Conservation (phyloP, 148 eudicot species). For the Fallopia convolvulus region DNA sequence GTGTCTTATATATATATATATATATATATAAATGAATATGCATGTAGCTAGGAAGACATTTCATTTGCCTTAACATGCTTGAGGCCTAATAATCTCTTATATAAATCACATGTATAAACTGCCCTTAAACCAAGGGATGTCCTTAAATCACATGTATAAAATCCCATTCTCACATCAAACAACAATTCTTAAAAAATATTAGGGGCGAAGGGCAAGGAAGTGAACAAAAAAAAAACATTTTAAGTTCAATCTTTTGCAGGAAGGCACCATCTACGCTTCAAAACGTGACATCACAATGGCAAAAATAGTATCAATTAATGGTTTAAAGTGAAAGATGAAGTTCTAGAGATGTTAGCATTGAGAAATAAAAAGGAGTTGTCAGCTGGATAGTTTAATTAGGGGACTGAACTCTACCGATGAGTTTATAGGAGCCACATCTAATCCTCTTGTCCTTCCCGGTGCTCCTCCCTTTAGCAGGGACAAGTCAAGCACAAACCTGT, state of each 20-base stretch:
- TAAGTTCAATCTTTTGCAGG: not conserved
- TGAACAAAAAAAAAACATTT: not conserved
- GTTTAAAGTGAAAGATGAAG: not conserved
- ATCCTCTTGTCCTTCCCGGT: slow-evolving; percentile 45
- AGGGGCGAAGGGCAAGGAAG: not conserved
- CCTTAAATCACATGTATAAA: not conserved
- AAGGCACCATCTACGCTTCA: not conserved
- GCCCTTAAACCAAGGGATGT: not conserved
- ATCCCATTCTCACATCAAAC: not conserved
- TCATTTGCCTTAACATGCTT: too few relatives aligned
- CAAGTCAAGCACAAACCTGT: slow-evolving; percentile 42
- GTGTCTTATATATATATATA: too few relatives aligned
- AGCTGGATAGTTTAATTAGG: slow-evolving; percentile 11
- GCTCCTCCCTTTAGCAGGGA: slow-evolving; percentile 49
- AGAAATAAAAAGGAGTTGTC: not conserved
- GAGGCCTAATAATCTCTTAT: not conserved
- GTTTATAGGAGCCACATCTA: slow-evolving; percentile 20
- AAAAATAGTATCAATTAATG: not conserved
- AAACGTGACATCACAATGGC: not conserved
- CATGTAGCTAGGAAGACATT: too few relatives aligned
- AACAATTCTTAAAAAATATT: not conserved
- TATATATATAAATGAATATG: too few relatives aligned
- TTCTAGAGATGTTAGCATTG: not conserved
- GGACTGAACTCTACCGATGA: slow-evolving; percentile 11
- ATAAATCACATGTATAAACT: not conserved